Base-by-base conservation (phyloP, 495 filamentous ascomycete species). In the Penicillium samsonianum region DNA sequence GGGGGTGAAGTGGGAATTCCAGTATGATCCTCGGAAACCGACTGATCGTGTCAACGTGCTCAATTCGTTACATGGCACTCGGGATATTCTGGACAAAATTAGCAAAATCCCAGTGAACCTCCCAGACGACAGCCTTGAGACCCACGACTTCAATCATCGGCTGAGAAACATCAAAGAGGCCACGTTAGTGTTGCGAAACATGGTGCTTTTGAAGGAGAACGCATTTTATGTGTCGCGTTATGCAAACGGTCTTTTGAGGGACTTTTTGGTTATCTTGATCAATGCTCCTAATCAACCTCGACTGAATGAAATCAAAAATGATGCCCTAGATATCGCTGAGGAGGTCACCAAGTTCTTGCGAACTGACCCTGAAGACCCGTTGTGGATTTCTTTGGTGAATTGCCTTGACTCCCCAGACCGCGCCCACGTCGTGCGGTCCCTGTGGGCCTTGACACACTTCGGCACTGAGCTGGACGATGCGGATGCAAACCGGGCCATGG, bases 261-360 rank as follows among this genome's bases (percentile, higher is more conserved):
- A 96, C 62, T 82, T 96, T 43, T 75, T 98, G 37, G 86, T 88
- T 61, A 87, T 96, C 57, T 78, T 89, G 23, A 76, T 97, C 41
- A 88, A 88, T 55, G 80, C 96, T 2, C 94, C 95, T 1, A 76
- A 84, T 9, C 79, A 87, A 52, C 80, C 89, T n/a, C 78, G 82
- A 42, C 77, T 90, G 12, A 85, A 90, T 17, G 95, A 99, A 69
- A 76, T 98, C 46, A 92, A 92, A 69, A 91, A 96, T 63, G 91
- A 92, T 58, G 90, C 90, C 7, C 82, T 98, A 2, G 95, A 99
- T 61, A 95, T 93, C 57, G 90, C 92, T 5, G 94, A 98, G 71
- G 89, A 93, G 62, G 80, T 97, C 20, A 91, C 91, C 7, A 90
- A 85, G 41, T 93, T 85, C 72, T 83, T 94, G 70, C 69, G 73